These are phyloP conservation scores for Piloderma croceum DNA, from an alignment of 768 basidiomycete species.

Conservation along the genomic window DNA sequence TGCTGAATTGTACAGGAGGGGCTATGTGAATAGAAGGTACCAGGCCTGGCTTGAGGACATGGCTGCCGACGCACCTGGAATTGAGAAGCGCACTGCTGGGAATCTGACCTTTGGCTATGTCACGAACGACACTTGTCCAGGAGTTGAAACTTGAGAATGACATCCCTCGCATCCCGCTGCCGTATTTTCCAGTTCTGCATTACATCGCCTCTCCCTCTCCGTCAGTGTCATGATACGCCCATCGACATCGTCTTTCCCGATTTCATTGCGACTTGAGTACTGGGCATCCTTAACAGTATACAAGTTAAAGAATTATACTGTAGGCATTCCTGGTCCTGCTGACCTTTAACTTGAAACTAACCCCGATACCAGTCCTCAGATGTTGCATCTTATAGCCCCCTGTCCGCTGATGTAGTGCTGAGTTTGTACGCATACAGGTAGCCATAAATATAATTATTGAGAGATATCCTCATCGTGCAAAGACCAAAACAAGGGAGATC, in stretches of 20 bases:
- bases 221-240: conserved; percentile 39
- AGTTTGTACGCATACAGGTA: conserved; percentile 41
- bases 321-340: too few species aligned
- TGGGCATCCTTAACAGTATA: conserved; percentile 50
- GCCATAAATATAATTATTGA: too few species aligned
- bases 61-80: conserved; percentile 33
- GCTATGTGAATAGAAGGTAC: conserved; percentile 48
- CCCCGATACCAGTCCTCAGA: too few species aligned
- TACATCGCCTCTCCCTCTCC: conserved; percentile 58
- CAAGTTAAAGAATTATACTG: conserved; percentile 47
- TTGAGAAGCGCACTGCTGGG: conserved; percentile 36
- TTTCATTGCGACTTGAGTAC: conserved; percentile 53
- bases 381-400: conserved; percentile 47
- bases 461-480: too few species aligned
- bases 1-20: conserved; percentile 38
- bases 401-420: conserved; percentile 33
- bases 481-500: too few species aligned
- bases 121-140: conserved; percentile 68
- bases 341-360: too few species aligned
- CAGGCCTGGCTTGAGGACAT: conserved; percentile 55
- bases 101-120: conserved; percentile 72
- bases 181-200: conserved; percentile 47
- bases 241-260: conserved; percentile 75
- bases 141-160: conserved; percentile 78
- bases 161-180: conserved; percentile 53